Conservation (phyloP, 2,329 filamentous ascomycete genomes). For the Arthrobotrys entomopaga region DNA sequence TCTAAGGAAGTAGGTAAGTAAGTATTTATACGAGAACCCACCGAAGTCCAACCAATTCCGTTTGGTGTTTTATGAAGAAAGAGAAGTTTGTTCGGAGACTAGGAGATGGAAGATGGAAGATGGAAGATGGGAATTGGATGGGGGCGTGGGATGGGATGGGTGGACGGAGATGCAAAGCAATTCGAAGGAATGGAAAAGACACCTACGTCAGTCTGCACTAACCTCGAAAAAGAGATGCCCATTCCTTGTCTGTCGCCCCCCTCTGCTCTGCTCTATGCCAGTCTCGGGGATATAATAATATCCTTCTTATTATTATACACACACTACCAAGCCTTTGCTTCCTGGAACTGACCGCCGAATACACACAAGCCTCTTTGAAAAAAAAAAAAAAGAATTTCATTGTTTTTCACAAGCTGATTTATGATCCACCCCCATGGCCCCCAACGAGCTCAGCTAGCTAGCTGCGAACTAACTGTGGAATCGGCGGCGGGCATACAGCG, state of each 20-base stretch:
- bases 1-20: slow-evolving; percentile 18
- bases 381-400: slow-evolving; percentile 15
- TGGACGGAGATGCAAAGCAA: slow-evolving; percentile 7
- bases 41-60: background rate
- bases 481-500: slow-evolving; percentile 47
- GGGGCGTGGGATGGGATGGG: too few relatives aligned
- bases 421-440: background rate
- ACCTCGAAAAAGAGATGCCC: background rate
- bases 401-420: slow-evolving; percentile 32
- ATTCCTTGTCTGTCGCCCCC: slow-evolving; percentile 12
- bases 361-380: background rate
- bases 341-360: too few relatives aligned
- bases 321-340: too few relatives aligned
- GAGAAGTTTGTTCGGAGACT: slow-evolving; percentile 17
- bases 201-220: slow-evolving; percentile 15
- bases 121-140: too few relatives aligned
- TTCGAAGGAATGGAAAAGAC: slow-evolving; percentile 8
- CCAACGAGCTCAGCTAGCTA: background rate
- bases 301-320: too few relatives aligned
- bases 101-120: slow-evolving; percentile 13
- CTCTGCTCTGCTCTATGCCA: too few relatives aligned
- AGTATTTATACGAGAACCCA: slow-evolving; percentile 9
- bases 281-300: too few relatives aligned
- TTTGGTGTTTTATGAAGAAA: slow-evolving; percentile 7
- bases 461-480: background rate